These are phyloP conservation scores for Rhexocercosporidium sp. DNA, from an alignment of 2,329 filamentous ascomycete species.

Conservation along the genomic window DNA sequence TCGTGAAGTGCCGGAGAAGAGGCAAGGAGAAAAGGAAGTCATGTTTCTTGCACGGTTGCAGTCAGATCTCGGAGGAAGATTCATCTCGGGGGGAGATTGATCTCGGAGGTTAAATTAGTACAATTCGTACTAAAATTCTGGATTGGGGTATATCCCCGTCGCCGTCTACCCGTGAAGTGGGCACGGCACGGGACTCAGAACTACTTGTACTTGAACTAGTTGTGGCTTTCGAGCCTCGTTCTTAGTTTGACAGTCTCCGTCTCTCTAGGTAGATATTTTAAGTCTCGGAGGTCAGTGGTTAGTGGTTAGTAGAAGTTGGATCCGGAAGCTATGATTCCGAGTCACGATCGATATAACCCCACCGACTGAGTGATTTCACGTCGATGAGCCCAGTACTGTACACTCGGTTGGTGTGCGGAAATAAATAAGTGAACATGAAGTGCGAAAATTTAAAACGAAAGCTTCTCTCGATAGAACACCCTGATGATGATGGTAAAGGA, in stretches of 20 bases:
- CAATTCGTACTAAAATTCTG: background rate
- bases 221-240: background rate
- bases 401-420: background rate
- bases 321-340: background rate
- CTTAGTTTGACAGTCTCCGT: background rate
- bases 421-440: background rate
- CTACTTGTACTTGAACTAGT: background rate
- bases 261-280: background rate
- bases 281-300: background rate
- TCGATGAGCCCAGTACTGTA: no score
- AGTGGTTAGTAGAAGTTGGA: background rate
- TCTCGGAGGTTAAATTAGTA: background rate
- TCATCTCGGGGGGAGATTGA: background rate
- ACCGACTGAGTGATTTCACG: no score
- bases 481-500: no score
- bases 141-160: background rate
- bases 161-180: conserved; percentile 1
- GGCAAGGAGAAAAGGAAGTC: background rate
- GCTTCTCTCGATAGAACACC: background rate
- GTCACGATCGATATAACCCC: background rate
- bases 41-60: background rate
- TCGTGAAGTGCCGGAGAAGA: no score
- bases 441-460: background rate
- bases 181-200: background rate
- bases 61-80: background rate